Conservation (phyloP, 2,329 filamentous ascomycete species). For the Fusarium sp. region DNA sequence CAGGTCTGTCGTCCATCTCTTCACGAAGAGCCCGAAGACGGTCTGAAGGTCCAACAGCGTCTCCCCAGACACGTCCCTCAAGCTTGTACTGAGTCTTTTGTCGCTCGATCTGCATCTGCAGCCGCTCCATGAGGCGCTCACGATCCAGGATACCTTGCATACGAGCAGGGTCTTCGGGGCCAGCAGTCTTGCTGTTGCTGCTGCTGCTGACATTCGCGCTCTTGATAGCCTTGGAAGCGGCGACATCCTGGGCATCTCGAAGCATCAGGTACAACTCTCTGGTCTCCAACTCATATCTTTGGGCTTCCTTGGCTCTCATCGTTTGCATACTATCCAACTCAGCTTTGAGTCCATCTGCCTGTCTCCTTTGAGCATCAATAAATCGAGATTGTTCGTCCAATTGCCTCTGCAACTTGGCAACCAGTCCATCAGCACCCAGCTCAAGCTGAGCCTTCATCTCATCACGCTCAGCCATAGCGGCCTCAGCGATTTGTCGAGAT, state of each 20-base stretch:
- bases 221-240: constrained; percentile 81
- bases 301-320: constrained; percentile 87
- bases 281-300: constrained; percentile 95
- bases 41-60: constrained; percentile 86
- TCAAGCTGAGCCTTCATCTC: constrained; percentile 91
- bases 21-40: constrained; percentile 90
- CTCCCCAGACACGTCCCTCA: constrained; percentile 90
- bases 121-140: constrained; percentile 88
- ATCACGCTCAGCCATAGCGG: constrained; percentile 94
- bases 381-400: constrained; percentile 92
- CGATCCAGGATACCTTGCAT: constrained; percentile 95
- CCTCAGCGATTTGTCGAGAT: constrained; percentile 91
- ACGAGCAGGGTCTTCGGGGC: constrained; percentile 74
- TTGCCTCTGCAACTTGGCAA: constrained; percentile 92
- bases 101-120: constrained; percentile 94
- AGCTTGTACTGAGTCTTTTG: constrained; percentile 98
- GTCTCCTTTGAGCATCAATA: constrained; percentile 87
- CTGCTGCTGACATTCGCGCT: constrained; percentile 57
- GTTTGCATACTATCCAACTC: constrained; percentile 90
- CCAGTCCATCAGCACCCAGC: constrained; percentile 90
- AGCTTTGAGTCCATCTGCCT: constrained; percentile 87
- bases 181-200: constrained; percentile 61
- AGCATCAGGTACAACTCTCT: constrained; percentile 98
- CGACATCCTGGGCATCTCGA: constrained; percentile 94
- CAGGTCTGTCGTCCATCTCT: constrained; percentile 82